Conservation (phyloP, 306 rosid genomes). For the Abrus precatorius region DNA sequence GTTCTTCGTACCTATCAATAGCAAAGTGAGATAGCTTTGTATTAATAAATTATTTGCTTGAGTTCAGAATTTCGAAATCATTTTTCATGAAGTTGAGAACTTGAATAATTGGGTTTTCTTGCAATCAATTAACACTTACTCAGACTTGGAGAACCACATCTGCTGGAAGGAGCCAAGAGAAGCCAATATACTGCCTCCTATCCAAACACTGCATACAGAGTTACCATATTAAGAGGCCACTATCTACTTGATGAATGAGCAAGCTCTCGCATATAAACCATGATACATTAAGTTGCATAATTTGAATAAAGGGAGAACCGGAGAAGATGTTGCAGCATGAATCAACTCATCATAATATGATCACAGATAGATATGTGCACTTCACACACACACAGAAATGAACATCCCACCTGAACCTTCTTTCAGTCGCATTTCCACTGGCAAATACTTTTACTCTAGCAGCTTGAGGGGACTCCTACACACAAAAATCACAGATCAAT, state of each 20-base stretch:
- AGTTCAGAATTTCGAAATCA: background rate
- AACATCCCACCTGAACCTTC: constrained; percentile 85
- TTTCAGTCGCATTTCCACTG: constrained; percentile 94
- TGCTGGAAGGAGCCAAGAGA: constrained; percentile 98
- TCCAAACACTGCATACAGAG: constrained; percentile 83
- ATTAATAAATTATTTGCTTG: constrained; percentile 14
- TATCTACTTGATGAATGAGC: background rate
- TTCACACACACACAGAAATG: background rate
- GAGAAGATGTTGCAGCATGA: constrained; percentile 14
- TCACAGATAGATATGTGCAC: background rate
- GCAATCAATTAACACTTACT: constrained; percentile 61
- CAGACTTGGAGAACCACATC: constrained; percentile 91
- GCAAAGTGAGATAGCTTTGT: background rate
- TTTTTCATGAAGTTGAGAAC: background rate
- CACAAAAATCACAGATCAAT: constrained; percentile 44
- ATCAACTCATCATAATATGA: background rate
- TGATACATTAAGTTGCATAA: background rate
- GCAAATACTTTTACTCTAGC: constrained; percentile 98
- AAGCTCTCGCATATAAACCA: background rate
- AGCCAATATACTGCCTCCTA: constrained; percentile 98
- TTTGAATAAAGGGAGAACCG: constrained; percentile 14
- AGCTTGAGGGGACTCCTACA: constrained; percentile 97
- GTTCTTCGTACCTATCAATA: constrained; percentile 89
- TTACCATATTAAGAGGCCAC: constrained; percentile 35
- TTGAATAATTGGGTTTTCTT: background rate